These are phyloP conservation scores for Kwoniella sp. DNA, from an alignment of 768 basidiomycete genomes.

Conservation along the genomic window DNA sequence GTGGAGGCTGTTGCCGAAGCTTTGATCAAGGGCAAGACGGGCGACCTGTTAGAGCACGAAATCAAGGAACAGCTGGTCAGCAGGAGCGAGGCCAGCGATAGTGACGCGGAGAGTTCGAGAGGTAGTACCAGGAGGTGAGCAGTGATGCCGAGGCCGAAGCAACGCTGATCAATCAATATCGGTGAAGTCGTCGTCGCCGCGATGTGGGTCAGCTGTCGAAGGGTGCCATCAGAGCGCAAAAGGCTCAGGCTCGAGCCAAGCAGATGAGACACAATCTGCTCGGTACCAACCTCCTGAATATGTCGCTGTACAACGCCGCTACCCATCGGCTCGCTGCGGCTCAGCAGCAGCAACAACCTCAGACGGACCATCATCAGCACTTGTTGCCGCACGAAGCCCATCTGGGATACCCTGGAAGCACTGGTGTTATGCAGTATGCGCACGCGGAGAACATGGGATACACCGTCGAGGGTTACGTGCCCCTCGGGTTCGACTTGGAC, in stretches of 20 bases:
- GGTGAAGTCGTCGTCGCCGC: slow-evolving; percentile 25
- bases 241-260: slow-evolving; percentile 41
- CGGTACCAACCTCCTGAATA: slow-evolving; percentile 39
- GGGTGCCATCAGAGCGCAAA: slow-evolving; percentile 46
- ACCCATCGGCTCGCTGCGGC: slow-evolving; percentile 3
- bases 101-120: slow-evolving; percentile 18
- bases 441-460: slow-evolving; percentile 1
- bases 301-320: slow-evolving; percentile 32
- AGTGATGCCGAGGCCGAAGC: not conserved
- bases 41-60: slow-evolving; percentile 42
- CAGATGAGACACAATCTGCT: slow-evolving; percentile 45
- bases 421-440: not conserved
- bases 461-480: slow-evolving; percentile 17
- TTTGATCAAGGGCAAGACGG: slow-evolving; percentile 47
- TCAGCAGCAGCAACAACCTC: slow-evolving; percentile 10
- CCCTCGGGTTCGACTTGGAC: slow-evolving; percentile 30
- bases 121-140: slow-evolving; percentile 25
- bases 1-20: slow-evolving; percentile 50
- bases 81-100: slow-evolving; percentile 21
- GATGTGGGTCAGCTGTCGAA: slow-evolving; percentile 48
- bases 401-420: not conserved
- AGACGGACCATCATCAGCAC: slow-evolving; percentile 1
- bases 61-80: slow-evolving; percentile 42
- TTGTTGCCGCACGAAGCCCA: not conserved
- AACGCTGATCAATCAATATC: not conserved